These are phyloP conservation scores for Irpex rosettiformis DNA, from an alignment of 1,284 basidiomycete species.

Conservation along the genomic window DNA sequence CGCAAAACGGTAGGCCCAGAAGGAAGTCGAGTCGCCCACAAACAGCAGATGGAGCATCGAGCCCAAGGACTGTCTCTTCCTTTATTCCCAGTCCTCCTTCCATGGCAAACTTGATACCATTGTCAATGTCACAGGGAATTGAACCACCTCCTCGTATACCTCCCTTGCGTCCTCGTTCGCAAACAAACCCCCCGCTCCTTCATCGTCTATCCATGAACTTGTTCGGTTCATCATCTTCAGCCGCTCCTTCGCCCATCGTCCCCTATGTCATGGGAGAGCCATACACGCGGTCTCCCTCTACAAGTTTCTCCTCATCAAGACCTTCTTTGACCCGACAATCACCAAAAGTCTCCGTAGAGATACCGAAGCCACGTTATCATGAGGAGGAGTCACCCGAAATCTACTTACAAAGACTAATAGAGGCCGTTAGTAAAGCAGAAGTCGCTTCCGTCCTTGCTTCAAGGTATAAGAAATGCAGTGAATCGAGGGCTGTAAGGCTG, in stretches of 20 bases:
- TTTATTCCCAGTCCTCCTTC: slow-evolving; percentile 13
- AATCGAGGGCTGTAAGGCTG: slow-evolving; percentile 13
- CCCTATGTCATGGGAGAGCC: slow-evolving; percentile 24
- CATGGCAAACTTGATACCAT: slow-evolving; percentile 8
- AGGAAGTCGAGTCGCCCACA: slow-evolving; percentile 25
- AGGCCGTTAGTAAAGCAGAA: slow-evolving; percentile 71
- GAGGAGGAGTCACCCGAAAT: slow-evolving; percentile 66
- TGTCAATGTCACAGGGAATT: not conserved
- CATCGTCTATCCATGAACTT: slow-evolving; percentile 70
- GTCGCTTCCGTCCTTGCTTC: slow-evolving; percentile 76
- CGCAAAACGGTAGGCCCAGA: slow-evolving; percentile 8
- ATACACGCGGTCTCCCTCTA: slow-evolving; percentile 28
- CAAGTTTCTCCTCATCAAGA: slow-evolving; percentile 41
- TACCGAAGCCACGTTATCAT: slow-evolving; percentile 44
- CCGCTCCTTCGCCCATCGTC: slow-evolving; percentile 30
- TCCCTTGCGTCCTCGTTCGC: slow-evolving; percentile 47
- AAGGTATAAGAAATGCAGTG: slow-evolving; percentile 47
- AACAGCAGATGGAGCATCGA: slow-evolving; percentile 26
- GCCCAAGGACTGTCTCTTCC: slow-evolving; percentile 14
- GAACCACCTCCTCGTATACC: slow-evolving; percentile 14
- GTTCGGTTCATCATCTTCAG: slow-evolving; percentile 43
- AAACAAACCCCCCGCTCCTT: slow-evolving; percentile 68
- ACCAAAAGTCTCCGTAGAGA: slow-evolving; percentile 36
- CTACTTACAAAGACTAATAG: slow-evolving; percentile 64
- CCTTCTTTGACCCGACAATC: slow-evolving; percentile 35